Percentiles rank a stretch among this genome's conserved stretches.
Conservation (phyloP, 345 rosid genomes). For the Gossypium longicalyx region DNA sequence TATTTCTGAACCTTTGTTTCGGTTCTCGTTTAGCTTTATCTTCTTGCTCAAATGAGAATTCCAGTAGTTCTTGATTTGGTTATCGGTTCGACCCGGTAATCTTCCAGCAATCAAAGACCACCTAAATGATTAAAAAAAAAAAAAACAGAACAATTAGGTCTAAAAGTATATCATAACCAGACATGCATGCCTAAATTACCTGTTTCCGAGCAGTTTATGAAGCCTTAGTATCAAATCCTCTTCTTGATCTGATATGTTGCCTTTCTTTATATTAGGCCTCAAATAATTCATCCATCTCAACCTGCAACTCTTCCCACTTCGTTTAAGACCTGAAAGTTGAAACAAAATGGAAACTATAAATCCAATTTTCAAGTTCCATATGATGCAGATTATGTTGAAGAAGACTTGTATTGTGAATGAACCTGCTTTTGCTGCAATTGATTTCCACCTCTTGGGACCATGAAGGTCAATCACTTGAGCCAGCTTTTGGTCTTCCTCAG, state of each 20-base stretch:
- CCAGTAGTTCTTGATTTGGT: constrained; percentile 54
- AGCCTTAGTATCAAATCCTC: constrained; percentile 53
- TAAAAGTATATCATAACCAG: not conserved
- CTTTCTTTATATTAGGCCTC: constrained; percentile 57
- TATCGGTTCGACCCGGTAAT: constrained; percentile 50
- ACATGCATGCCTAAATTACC: constrained; percentile 14
- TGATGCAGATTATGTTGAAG: not conserved
- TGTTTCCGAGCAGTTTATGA: constrained; percentile 55
- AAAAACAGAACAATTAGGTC: not conserved
- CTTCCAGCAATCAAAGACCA: constrained; percentile 62
- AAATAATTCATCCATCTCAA: constrained; percentile 61
- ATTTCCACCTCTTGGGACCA: constrained; percentile 50
- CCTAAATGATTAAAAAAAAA: constrained; percentile 17
- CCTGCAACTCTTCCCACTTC: constrained; percentile 60
- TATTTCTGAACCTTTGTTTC: constrained; percentile 4
- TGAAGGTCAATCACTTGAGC: constrained; percentile 36
- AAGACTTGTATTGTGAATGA: not conserved
- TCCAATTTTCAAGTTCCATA: not conserved
- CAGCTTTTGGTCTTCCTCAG: constrained; percentile 44
- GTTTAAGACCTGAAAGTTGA: constrained; percentile 30
- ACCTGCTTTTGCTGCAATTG: constrained; percentile 49
- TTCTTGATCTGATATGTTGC: constrained; percentile 52
- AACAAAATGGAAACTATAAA: not conserved
- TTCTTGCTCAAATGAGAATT: constrained; percentile 52
- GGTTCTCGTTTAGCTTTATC: constrained; percentile 27